Percentiles rank a stretch among this genome's conserved stretches.
Conservation (phyloP, 1,284 basidiomycete genomes). For the Moesziomyces parantarcticus region DNA sequence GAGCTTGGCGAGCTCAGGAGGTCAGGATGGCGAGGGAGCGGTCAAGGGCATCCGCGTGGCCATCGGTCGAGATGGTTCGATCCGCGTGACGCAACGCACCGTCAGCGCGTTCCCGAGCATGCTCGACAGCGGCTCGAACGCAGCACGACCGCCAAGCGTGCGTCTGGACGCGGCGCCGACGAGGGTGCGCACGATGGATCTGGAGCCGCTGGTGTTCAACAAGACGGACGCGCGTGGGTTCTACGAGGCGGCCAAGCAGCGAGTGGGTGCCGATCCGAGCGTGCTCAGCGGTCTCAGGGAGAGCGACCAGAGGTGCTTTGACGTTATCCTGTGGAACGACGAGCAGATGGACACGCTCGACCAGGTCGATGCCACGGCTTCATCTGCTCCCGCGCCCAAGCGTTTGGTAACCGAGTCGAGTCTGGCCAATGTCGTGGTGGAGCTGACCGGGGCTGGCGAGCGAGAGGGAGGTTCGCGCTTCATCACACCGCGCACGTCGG, state of each 20-base stretch:
- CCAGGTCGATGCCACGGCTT: neutral
- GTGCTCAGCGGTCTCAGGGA: conserved; percentile 41
- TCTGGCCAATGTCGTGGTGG: conserved; percentile 43
- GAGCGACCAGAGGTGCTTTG: conserved; percentile 36
- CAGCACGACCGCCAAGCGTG: conserved; percentile 21
- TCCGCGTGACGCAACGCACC: conserved; percentile 29
- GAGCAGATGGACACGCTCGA: conserved; percentile 22
- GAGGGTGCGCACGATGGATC: conserved; percentile 33
- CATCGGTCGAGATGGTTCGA: conserved; percentile 24
- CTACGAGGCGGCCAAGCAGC: conserved; percentile 46
- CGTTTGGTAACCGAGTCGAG: conserved; percentile 43
- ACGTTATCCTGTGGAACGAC: conserved; percentile 49
- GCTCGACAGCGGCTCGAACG: conserved; percentile 1
- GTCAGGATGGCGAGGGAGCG: conserved; percentile 3
- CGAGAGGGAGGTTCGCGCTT: conserved; percentile 22
- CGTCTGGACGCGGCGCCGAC: conserved; percentile 35
- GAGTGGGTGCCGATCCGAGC: conserved; percentile 30
- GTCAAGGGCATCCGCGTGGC: conserved; percentile 44
- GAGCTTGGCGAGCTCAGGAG: conserved; percentile 6
- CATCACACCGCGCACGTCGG: conserved; percentile 32
- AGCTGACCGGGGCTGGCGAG: conserved; percentile 9
- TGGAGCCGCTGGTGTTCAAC: conserved; percentile 52
- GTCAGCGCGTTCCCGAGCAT: conserved; percentile 33
- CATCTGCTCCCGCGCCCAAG: neutral
- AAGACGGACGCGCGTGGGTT: conserved; percentile 48